These are phyloP conservation scores for Sisymbrium irio DNA, from an alignment of 345 rosid species.

Conservation along the genomic window DNA sequence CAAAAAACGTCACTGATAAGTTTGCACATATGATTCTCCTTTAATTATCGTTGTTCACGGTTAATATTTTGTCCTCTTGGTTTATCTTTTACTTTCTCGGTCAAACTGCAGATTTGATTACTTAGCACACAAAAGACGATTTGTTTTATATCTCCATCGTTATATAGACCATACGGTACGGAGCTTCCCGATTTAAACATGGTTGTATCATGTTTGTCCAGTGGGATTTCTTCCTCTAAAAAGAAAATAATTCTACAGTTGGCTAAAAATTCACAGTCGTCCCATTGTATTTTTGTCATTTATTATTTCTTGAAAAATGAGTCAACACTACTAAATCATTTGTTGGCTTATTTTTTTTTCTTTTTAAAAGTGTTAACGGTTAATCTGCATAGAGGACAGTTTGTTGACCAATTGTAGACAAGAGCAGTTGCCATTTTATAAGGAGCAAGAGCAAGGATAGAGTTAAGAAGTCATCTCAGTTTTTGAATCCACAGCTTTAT, in stretches of 20 bases:
- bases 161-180: background rate
- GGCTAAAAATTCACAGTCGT: background rate
- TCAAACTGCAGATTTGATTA: too few species aligned
- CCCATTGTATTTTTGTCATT: background rate
- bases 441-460: background rate
- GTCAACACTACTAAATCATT: background rate
- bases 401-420: background rate
- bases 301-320: too few species aligned
- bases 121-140: background rate
- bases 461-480: background rate
- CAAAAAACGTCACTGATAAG: background rate
- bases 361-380: too few species aligned
- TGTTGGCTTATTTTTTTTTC: too few species aligned
- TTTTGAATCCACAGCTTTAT: background rate
- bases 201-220: background rate
- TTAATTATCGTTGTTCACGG: conserved; percentile 3
- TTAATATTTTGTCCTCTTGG: too few species aligned
- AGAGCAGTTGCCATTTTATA: background rate
- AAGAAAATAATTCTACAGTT: background rate
- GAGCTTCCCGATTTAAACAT: background rate
- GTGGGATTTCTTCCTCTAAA: background rate
- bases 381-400: background rate
- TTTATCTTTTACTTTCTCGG: too few species aligned
- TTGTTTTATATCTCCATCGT: background rate
- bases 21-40: background rate